phyloP scores from a whole-genome alignment of 495 filamentous ascomycete species.

The Hypoxylon crocopeplum region DNA sequence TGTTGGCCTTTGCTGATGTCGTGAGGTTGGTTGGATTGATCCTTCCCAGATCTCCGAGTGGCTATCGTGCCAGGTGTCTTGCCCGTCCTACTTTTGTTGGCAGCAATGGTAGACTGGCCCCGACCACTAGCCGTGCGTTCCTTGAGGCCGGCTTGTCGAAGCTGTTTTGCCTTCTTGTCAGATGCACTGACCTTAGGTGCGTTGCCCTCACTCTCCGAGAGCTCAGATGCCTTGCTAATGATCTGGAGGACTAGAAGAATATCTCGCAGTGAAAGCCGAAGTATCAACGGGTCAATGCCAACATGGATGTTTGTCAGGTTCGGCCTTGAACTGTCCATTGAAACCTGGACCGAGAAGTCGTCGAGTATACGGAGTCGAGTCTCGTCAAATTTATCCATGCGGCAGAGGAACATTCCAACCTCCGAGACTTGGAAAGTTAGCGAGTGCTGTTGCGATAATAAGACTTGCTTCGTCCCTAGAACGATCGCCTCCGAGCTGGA shows the following conservation, averaged over 20 bases:
- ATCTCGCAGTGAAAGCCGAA: conserved; percentile 90
- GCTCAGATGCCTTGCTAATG: conserved; percentile 87
- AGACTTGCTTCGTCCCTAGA: conserved; percentile 88
- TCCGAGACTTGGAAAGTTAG: conserved; percentile 89
- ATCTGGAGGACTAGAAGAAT: conserved; percentile 94
- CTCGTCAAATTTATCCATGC: conserved; percentile 95
- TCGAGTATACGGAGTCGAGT: conserved; percentile 88
- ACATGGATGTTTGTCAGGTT: conserved; percentile 79
- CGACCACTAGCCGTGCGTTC: conserved; percentile 71
- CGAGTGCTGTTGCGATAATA: conserved; percentile 92
- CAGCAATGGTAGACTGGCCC: conserved; percentile 64
- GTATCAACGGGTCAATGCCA: conserved; percentile 90
- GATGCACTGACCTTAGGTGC: conserved; percentile 43
- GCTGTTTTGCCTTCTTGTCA: conserved; percentile 68
- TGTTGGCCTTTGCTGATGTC: conserved; percentile 44
- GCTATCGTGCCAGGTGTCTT: conserved; percentile 28
- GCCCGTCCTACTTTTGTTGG: conserved; percentile 38
- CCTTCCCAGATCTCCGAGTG: conserved; percentile 24
- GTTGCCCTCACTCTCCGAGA: conserved; percentile 67
- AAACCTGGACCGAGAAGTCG: conserved; percentile 90
- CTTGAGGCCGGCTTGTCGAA: conserved; percentile 62
- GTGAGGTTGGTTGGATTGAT: conserved; percentile 36
- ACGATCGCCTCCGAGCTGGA: conserved; percentile 94
- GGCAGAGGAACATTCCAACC: conserved; percentile 97
- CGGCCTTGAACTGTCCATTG: conserved; percentile 80